Base-by-base conservation (phyloP, 768 basidiomycete species). In the Leccinum obscurum region DNA sequence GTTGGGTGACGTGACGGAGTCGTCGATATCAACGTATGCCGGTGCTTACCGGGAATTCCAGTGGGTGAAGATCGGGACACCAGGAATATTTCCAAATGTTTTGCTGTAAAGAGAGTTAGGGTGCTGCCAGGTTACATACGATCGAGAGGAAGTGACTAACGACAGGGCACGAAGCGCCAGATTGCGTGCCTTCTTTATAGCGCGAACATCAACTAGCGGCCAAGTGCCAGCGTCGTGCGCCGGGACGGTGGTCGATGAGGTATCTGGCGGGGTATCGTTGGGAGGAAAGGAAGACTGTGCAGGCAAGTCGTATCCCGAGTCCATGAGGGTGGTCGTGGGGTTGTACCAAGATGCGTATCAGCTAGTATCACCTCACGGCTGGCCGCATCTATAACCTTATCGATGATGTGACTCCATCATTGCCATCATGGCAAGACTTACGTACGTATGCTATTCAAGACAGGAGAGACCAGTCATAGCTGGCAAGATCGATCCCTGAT, bases 1-100 rank as follows among this genome's bases (percentile, higher is more conserved):
- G 22, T 50, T 41, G 22, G 10, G 6, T 7, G 22, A 50, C 30
- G 39, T 41, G 5, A 39, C 35, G 22, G n/a, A 48, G 15, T 32
- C 13, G n/a, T 48, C 32, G 15, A 24, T 50, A 32, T 13, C 30
- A 30, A 37, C 35, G 30, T 14, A 24, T 24, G 32, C 32, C 9
- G 8, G 35, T 6, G 17, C 67, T 41, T 30, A 71, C 73, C 69
- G 72, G 0, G 0, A 52, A 0, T 50, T 7, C 67, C 69, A 72
- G 1, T 14, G 2, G 6, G 64, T 48, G n/a, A 75, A 73, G 6
- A 73, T 46, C 1, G 58, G 57, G 34, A 72, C 50, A 17, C 56
- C 53, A 2, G 69, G 72, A 22, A 74, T 73, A 37, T 59, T 30
- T 14, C 72, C 73, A 20, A 71, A 72, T 1, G 30, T 61, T 54